Conservation (phyloP, 2,329 filamentous ascomycete species). For the Fusarium solani-melongenae region DNA sequence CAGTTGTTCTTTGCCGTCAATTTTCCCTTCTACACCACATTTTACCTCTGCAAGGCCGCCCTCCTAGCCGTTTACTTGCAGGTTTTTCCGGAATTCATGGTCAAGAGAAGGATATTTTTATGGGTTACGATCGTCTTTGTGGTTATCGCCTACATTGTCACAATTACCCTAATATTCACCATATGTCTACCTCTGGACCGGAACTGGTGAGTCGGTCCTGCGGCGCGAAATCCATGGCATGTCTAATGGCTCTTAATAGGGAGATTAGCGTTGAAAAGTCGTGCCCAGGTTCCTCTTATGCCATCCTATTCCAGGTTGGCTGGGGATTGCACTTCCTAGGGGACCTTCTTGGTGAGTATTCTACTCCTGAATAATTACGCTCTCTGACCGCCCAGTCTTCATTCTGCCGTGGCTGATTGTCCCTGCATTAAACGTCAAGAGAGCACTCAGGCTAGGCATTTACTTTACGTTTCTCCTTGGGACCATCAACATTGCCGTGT, state of each 20-base stretch:
- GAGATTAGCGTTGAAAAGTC: neutral
- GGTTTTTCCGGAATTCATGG: slow-evolving; percentile 23
- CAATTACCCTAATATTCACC: neutral
- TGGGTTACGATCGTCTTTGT: slow-evolving; percentile 19
- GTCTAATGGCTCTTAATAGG: neutral
- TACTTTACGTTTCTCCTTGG: slow-evolving; percentile 33
- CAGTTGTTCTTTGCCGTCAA: slow-evolving; percentile 26
- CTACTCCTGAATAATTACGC: accelerated
- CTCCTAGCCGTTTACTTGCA: slow-evolving; percentile 29
- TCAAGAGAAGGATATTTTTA: slow-evolving; percentile 17
- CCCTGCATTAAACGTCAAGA: slow-evolving; percentile 5
- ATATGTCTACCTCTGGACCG: slow-evolving; percentile 10
- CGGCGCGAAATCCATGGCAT: too few species aligned
- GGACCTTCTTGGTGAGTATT: slow-evolving; percentile 5
- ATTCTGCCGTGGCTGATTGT: slow-evolving; percentile 31
- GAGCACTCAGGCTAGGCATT: slow-evolving; percentile 15
- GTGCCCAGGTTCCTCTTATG: neutral
- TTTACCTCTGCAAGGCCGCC: slow-evolving; percentile 38
- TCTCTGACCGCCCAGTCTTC: slow-evolving; percentile 11
- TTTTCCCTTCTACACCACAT: slow-evolving; percentile 35
- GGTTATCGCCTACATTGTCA: neutral
- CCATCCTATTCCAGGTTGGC: slow-evolving; percentile 13
- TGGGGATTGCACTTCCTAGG: slow-evolving; percentile 27
- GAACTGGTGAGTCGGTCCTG: slow-evolving; percentile 10
- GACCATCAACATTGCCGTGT: slow-evolving; percentile 28